Conservation (phyloP, 441 rosid species). For the Erysimum pusillum region DNA sequence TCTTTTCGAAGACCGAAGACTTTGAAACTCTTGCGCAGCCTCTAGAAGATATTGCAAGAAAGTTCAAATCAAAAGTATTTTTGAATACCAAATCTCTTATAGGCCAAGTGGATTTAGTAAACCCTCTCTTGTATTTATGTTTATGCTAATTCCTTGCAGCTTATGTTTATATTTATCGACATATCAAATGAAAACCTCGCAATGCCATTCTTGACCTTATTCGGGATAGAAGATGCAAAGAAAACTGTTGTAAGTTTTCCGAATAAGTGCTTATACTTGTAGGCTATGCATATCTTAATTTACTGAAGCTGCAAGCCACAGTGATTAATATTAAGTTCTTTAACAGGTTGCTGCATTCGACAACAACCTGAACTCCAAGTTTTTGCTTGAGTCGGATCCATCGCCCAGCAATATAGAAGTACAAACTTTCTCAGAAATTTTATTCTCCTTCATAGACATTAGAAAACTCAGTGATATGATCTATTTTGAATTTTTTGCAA, state of each 20-base stretch:
- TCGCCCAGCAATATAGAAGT: constrained; percentile 81
- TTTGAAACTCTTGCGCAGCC: constrained; percentile 62
- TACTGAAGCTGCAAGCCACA: constrained; percentile 29
- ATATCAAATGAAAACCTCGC: constrained; percentile 79
- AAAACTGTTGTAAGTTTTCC: constrained; percentile 66
- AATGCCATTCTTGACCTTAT: constrained; percentile 87
- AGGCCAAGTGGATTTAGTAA: constrained; percentile 2
- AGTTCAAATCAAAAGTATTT: constrained; percentile 74
- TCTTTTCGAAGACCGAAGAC: constrained; percentile 71
- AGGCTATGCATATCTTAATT: constrained; percentile 26
- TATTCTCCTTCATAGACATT: constrained; percentile 16
- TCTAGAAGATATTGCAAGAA: constrained; percentile 83
- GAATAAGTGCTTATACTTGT: constrained; percentile 5
- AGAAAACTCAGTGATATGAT: constrained; percentile 28
- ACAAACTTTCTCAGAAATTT: constrained; percentile 33
- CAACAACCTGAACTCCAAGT: constrained; percentile 72
- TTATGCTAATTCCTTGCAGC: constrained; percentile 54
- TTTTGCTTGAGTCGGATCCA: constrained; percentile 76
- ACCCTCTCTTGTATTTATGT: constrained; percentile 35
- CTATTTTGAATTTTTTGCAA: constrained; percentile 36
- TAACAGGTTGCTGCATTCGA: constrained; percentile 86
- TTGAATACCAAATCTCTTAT: constrained; percentile 8
- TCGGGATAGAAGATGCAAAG: constrained; percentile 82
- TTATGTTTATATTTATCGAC: constrained; percentile 76
- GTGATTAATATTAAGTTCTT: constrained; percentile 32